Evolutionary conservation across 2,329 filamentous ascomycete genomes (phyloP), one percentile per base, ranked within the genome.

Genomic region (Diplodia mutila): DNA sequence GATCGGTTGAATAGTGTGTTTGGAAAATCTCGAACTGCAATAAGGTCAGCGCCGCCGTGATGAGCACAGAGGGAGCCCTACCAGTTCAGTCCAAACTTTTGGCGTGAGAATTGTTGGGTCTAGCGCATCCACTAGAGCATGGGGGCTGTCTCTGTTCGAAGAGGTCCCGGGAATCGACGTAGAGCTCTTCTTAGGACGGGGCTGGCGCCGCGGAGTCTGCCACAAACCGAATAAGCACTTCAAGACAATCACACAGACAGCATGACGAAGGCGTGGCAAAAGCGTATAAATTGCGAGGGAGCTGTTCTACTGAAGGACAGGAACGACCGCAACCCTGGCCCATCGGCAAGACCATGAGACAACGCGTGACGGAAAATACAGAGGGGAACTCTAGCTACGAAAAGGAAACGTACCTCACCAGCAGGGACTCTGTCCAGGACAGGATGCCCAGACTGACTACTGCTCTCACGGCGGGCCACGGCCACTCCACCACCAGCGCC

Each of bases 1-100:
- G 83, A 74, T 92, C 90, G 1, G 90, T 88, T 0, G 88, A 88
- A 75, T 90, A 92, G 74, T 93, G 89, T 51, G 89, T 82, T 72
- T 89, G 87, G 76, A 90, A 92, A 32, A 91, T 86, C 71, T 87
- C 86, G 72, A 91, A 90, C 75, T 67, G 23, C 8, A 16, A 11
- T 16, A 4, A 7, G 29, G 23, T 67, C 32, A 61, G 82, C 54
- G 21, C 61, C 8, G 55, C 49, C 48, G 12, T 29, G 49, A 71
- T 69, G 69, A 69, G 34, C 29, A 14, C 48, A 51, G 52, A n/a
- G 23, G 18, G 61, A 34, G n/a, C 4, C 14, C 9, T 61, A 67
- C 65, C 55, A 92, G 79, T 72, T 91, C 86, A 49, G 85, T 85
- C 90, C 90, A 93, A 4, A 91, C 78, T 61, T 87, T 82, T 37